phyloP scores from a whole-genome alignment of 2,329 filamentous ascomycete species.

The Zymoseptoria passerinii region DNA sequence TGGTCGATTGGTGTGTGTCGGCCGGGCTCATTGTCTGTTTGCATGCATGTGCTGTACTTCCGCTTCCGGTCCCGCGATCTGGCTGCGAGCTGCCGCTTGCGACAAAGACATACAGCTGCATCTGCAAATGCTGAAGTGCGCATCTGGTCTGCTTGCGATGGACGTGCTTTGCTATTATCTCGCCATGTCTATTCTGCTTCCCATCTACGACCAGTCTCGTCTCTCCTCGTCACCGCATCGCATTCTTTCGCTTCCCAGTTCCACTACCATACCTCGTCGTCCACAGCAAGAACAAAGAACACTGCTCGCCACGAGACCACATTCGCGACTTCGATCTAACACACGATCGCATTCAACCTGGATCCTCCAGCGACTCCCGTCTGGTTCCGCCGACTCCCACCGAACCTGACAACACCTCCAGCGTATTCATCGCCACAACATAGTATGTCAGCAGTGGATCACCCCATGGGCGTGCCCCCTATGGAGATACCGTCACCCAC shows the following conservation, averaged over 20 bases:
- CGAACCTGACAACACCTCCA: slow-evolving; percentile 12
- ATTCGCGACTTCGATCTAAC: neutral
- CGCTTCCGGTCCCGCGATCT: slow-evolving; percentile 7
- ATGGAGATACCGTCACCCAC: slow-evolving; percentile 25
- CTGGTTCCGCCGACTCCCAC: slow-evolving; percentile 24
- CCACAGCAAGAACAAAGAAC: neutral
- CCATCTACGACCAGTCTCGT: neutral
- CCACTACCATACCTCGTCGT: neutral
- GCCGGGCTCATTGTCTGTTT: slow-evolving; percentile 17
- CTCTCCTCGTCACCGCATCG: neutral
- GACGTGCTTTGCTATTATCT: slow-evolving; percentile 4
- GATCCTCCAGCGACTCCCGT: slow-evolving; percentile 25
- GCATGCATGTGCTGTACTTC: slow-evolving; percentile 8
- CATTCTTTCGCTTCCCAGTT: neutral
- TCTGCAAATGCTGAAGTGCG: slow-evolving; percentile 8
- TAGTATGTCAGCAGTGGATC: slow-evolving; percentile 15
- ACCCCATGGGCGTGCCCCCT: slow-evolving; percentile 18
- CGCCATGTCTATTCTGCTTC: neutral
- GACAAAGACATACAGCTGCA: slow-evolving; percentile 18
- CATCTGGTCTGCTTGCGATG: slow-evolving; percentile 15
- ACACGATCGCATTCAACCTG: slow-evolving; percentile 14
- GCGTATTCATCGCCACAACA: slow-evolving; percentile 7
- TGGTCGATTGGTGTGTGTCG: slow-evolving; percentile 3
- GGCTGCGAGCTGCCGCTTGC: slow-evolving; percentile 16
- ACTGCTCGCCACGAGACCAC: neutral